Evolutionary conservation across 2,329 filamentous ascomycete species (phyloP).

Genomic region (Neonectria magnoliae): DNA sequence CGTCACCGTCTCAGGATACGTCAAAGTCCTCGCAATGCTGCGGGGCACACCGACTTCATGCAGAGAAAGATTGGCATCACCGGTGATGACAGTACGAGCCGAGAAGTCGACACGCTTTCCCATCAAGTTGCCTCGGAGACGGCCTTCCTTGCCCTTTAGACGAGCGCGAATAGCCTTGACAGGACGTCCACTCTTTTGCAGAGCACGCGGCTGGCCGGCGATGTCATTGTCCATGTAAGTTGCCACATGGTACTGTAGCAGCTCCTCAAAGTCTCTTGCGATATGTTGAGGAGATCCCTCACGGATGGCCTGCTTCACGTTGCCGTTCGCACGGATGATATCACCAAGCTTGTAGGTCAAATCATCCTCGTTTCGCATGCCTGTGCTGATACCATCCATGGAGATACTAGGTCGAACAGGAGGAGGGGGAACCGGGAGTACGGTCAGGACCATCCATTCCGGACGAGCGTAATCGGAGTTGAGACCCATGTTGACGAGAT

Average conservation of each 20-base stretch:
- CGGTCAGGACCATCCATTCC: conserved; percentile 98
- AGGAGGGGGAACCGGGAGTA: conserved; percentile 93
- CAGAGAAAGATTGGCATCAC: conserved; percentile 94
- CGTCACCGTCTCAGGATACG: conserved; percentile 96
- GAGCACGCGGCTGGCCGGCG: conserved; percentile 89
- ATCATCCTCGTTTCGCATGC: conserved; percentile 96
- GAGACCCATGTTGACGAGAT: conserved; percentile 87
- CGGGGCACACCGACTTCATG: conserved; percentile 97
- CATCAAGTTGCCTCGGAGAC: conserved; percentile 98
- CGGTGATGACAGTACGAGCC: conserved; percentile 98
- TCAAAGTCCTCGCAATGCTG: conserved; percentile 91
- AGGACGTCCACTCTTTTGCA: conserved; percentile 96
- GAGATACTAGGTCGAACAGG: conserved; percentile 97
- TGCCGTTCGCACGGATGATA: conserved; percentile 96
- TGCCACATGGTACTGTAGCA: conserved; percentile 97
- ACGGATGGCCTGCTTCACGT: conserved; percentile 88
- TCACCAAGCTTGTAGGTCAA: conserved; percentile 99
- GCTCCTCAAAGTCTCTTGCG: conserved; percentile 86
- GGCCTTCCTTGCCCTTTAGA: conserved; percentile 98
- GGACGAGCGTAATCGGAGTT: conserved; percentile 95
- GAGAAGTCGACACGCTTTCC: conserved; percentile 99
- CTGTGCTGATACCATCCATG: conserved; percentile 92
- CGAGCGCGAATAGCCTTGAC: conserved; percentile 97
- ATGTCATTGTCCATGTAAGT: conserved; percentile 99
- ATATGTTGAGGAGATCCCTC: conserved; percentile 95